Conservation (phyloP, 2,329 filamentous ascomycete species). For the Fusarium veterinarium region DNA sequence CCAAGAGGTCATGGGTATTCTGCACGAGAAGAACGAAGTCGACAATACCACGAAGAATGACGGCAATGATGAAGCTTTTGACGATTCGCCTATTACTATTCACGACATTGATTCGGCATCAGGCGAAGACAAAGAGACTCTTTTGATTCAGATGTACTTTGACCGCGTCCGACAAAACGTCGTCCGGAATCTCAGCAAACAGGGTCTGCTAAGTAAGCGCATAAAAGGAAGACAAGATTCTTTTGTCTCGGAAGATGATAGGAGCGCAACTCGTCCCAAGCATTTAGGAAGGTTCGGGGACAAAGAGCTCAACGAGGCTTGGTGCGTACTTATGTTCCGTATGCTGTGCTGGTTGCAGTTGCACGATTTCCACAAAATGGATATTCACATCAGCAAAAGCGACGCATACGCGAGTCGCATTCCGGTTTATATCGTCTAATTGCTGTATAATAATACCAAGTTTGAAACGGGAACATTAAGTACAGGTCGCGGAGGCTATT, state of each 20-base stretch:
- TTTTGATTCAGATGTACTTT: slow-evolving; percentile 31
- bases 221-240: slow-evolving; percentile 2
- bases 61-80: fast-evolving
- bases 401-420: slow-evolving; percentile 51
- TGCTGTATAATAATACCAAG: too few relatives aligned
- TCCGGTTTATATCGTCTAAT: slow-evolving; percentile 48
- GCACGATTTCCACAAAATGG: slow-evolving; percentile 53
- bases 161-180: slow-evolving; percentile 23
- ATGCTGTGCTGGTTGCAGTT: slow-evolving; percentile 54
- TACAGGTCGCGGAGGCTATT: too few relatives aligned
- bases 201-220: slow-evolving; percentile 15
- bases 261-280: background rate
- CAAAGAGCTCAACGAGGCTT: slow-evolving; percentile 38
- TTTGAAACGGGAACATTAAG: too few relatives aligned
- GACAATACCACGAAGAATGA: background rate
- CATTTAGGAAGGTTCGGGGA: background rate
- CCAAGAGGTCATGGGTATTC: slow-evolving; percentile 26
- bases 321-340: slow-evolving; percentile 51
- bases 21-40: slow-evolving; percentile 14
- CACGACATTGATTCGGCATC: slow-evolving; percentile 31
- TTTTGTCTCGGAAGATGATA: background rate
- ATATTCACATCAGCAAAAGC: slow-evolving; percentile 49
- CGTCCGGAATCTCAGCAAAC: background rate
- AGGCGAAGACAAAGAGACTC: slow-evolving; percentile 17
- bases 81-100: background rate